Conservation (phyloP, 768 basidiomycete species). For the Phylloporus sp. region DNA sequence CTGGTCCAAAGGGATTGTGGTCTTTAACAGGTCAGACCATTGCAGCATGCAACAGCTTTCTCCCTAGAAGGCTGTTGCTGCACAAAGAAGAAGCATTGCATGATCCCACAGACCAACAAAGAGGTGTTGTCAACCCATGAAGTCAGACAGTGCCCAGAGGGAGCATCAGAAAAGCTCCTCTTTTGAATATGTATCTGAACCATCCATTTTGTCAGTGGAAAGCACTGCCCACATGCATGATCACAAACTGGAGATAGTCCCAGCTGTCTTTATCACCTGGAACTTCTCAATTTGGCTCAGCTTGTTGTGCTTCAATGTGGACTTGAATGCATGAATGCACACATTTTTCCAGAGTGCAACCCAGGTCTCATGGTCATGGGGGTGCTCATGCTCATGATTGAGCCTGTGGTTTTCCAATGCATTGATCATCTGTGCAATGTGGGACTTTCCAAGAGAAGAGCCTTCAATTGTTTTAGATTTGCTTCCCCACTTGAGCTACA, state of each 20-base stretch:
- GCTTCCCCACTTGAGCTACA: conserved; percentile 6
- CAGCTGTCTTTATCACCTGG: neutral
- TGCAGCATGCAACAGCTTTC: conserved; percentile 1
- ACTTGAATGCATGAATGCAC: neutral
- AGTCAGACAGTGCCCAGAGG: conserved; percentile 1
- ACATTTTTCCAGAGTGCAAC: neutral
- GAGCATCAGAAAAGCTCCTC: neutral
- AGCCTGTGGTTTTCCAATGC: conserved; percentile 25
- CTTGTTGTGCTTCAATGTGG: neutral
- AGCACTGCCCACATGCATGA: neutral
- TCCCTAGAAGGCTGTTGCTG: neutral
- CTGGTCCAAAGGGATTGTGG: neutral
- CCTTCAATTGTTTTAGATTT: conserved; percentile 14
- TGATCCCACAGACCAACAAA: neutral
- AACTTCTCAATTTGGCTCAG: neutral
- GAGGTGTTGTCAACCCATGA: neutral
- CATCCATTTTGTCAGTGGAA: neutral
- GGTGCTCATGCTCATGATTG: conserved; percentile 6
- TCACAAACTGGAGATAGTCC: neutral
- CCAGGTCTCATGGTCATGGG: neutral
- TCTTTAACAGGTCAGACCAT: conserved; percentile 3
- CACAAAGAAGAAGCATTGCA: conserved; percentile 1
- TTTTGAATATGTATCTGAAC: neutral
- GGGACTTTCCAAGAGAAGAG: conserved; percentile 23
- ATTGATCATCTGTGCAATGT: conserved; percentile 27